Base-by-base conservation (phyloP, 306 rosid species). In the Alnus rubra region DNA sequence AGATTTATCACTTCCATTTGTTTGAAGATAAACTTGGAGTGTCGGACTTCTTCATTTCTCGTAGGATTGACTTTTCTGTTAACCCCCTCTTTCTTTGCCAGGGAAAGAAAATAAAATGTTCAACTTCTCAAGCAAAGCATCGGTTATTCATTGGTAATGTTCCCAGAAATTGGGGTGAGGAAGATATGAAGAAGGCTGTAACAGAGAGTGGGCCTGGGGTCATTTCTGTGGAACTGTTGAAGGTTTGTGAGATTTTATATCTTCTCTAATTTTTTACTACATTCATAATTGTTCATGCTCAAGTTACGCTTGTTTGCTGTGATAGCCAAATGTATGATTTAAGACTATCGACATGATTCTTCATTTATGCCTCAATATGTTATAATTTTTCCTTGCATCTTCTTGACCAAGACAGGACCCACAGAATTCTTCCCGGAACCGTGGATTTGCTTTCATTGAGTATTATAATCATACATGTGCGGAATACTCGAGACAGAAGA, bases 391-490 rank as follows among this genome's bases (percentile, higher is more conserved):
- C 37, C 31, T 59, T 73, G 48, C 31, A 42, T 80, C 60, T 69
- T 84, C 75, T 79, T 79, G 49, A 64, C 52, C 77, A 73, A 74
- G 76, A 64, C 88, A 88, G 94, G 89, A 87, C 47, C 87, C 90
- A 60, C 87, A 86, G 18, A 86, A 73, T 76, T 76, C 90, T 55
- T 80, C 80, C 76, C 86, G 84, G 54, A 88, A 92, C 71, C 83
- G 92, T 12, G 93, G 97, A 31, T 90, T 78, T 82, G 85, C 90
- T 83, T 89, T 89, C 78, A 86, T 89, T 11, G 90, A 85, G 83
- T 89, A 89, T 87, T 80, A 89, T 83, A 89, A 92, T 74, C 83
- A 85, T 79, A 88, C 88, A 18, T 89, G 92, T 79, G 97, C 97
- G 56, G 92, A 88, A 55, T 87, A 88, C 81, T 87, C 94, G 2